These are phyloP conservation scores for Golubevia sp. DNA, from an alignment of 1,284 basidiomycete species.

Conservation along the genomic window DNA sequence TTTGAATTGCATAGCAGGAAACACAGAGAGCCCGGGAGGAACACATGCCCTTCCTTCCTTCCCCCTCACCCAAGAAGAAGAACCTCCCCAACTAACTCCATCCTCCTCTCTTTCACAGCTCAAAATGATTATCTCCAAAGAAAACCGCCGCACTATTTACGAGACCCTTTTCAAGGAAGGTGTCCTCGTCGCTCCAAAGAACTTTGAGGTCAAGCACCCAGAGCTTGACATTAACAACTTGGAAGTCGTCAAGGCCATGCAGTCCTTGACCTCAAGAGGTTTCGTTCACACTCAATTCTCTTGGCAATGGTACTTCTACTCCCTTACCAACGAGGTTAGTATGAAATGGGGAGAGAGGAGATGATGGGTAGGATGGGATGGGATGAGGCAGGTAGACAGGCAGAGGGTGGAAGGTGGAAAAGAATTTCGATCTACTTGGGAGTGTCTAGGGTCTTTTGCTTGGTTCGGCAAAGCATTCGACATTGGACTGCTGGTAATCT, in stretches of 20 bases:
- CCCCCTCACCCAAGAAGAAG: neutral
- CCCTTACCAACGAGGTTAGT: constrained; percentile 52
- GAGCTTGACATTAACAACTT: constrained; percentile 97
- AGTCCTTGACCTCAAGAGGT: constrained; percentile 93
- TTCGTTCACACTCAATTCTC: constrained; percentile 89
- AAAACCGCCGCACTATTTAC: constrained; percentile 61
- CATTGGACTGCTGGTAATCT: too few relatives aligned
- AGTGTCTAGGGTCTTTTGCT: too few relatives aligned
- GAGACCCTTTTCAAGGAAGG: constrained; percentile 71
- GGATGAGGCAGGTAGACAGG: neutral
- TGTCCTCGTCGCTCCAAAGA: constrained; percentile 98
- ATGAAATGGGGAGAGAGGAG: neutral
- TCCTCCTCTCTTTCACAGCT: neutral
- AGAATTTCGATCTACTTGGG: too few relatives aligned
- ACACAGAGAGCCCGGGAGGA: too few relatives aligned
- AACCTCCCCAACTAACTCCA: neutral
- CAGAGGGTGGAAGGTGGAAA: neutral
- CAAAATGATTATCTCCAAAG: constrained; percentile 57
- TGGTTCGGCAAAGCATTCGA: too few relatives aligned
- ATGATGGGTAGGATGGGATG: neutral
- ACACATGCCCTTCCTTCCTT: too few relatives aligned
- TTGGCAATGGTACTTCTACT: constrained; percentile 65
- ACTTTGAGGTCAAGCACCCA: constrained; percentile 97
- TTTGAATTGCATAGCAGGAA: too few relatives aligned
- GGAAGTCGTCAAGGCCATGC: constrained; percentile 98